These are phyloP conservation scores for Prinsepia uniflora DNA, from an alignment of 306 rosid species.

Conservation along the genomic window DNA sequence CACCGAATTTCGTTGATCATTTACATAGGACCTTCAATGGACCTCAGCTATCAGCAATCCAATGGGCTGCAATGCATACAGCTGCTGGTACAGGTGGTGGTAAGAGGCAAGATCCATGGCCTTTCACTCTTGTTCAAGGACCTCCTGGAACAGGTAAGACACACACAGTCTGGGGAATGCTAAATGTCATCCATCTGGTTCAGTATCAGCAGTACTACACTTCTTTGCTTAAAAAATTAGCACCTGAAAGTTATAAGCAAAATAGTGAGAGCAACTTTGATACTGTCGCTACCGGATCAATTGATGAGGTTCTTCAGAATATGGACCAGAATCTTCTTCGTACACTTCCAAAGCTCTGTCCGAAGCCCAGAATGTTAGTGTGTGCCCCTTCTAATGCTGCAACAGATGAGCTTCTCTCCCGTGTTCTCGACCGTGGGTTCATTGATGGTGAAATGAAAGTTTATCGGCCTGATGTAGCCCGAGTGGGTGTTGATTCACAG, in stretches of 20 bases:
- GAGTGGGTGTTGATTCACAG: conserved; percentile 98
- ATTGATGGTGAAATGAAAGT: conserved; percentile 99
- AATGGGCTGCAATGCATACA: conserved; percentile 98
- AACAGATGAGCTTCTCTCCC: conserved; percentile 97
- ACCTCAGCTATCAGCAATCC: conserved; percentile 94
- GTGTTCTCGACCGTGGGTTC: conserved; percentile 96
- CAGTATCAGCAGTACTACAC: conserved; percentile 98
- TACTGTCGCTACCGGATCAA: conserved; percentile 64
- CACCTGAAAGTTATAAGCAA: conserved; percentile 98
- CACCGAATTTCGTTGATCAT: conserved; percentile 77
- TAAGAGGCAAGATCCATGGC: conserved; percentile 98
- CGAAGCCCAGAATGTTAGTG: conserved; percentile 96
- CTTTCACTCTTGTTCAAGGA: conserved; percentile 98
- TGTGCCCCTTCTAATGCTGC: conserved; percentile 99
- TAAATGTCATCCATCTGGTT: conserved; percentile 95
- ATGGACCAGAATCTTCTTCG: conserved; percentile 97
- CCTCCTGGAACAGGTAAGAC: conserved; percentile 99
- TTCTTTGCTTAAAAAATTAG: conserved; percentile 90
- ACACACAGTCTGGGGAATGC: conserved; percentile 99
- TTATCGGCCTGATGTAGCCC: conserved; percentile 96
- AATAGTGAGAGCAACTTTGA: conserved; percentile 74
- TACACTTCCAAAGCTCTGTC: conserved; percentile 89
- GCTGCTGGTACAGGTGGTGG: conserved; percentile 97
- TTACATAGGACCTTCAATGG: conserved; percentile 83
- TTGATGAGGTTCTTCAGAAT: conserved; percentile 93